Evolutionary conservation across 345 rosid species (phyloP), one percentile per base, ranked within the genome.

Genomic region (Corchorus olitorius): DNA sequence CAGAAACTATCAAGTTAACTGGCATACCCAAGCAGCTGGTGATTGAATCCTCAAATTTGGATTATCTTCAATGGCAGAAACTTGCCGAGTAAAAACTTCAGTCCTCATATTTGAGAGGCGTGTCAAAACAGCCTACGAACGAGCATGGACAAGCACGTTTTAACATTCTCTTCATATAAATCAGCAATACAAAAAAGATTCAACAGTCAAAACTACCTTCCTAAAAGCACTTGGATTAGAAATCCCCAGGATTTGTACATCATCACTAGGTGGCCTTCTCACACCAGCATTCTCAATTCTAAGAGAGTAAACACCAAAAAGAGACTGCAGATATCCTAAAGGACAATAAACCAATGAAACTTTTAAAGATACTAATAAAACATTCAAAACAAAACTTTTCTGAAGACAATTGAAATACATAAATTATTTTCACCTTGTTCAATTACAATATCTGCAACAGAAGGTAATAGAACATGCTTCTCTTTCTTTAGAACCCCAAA

Each of bases 271-370:
- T 19, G 91, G 90, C 82, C 90, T 85, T 76, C 91, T 87, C 6
- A 89, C 87, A 64, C 95, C 93, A 48, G 78, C 77, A 77, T 89
- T 89, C 86, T 91, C 94, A 75, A 91, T 89, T 77, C 94, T 85
- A 59, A 91, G 78, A 50, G 92, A 91, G 85, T 83, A 87, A 11
- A 91, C 87, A 81, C 94, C 94, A 80, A 89, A 91, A 65, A 82
- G 75, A 65, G 95, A 89, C 83, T 91, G 93, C 90, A 91, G 73
- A 81, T 85, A 91, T 69, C 93, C 95, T 91, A 70, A 80, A 76
- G 27, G 50, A 64, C 59, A 76, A 70, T 13, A 80, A 34, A 73
- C 72, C 27, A 11, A 65, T 5, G 7, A 15, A 2, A 50, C 41
- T 46, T 13, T 45, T n/a, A 49, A 78, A 74, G 41, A 33, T 50